Evolutionary conservation across 768 basidiomycete genomes (phyloP).

Genomic region (Sistotremastrum niveocremeum): DNA sequence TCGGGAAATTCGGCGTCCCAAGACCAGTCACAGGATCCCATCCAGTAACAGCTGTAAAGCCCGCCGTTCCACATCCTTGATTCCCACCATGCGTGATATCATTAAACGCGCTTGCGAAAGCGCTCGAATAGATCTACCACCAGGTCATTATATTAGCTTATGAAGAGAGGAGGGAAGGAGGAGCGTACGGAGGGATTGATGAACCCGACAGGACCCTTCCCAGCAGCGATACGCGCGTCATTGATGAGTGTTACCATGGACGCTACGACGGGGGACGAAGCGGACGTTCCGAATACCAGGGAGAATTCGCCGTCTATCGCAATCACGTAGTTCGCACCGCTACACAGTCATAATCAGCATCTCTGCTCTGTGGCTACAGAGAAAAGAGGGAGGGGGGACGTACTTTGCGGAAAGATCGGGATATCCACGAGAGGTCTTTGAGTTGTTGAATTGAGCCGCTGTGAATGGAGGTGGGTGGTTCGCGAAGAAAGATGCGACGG

Average conservation of each 20-base stretch:
- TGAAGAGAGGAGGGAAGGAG: background rate
- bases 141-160: background rate
- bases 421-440: constrained; percentile 21
- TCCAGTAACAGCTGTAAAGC: constrained; percentile 24
- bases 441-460: constrained; percentile 8
- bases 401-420: constrained; percentile 19
- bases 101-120: constrained; percentile 24
- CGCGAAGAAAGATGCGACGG: constrained; percentile 1
- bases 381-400: constrained; percentile 10
- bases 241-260: constrained; percentile 27
- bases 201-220: constrained; percentile 27
- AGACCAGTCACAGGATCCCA: constrained; percentile 32
- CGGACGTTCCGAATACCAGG: constrained; percentile 21
- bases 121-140: constrained; percentile 23
- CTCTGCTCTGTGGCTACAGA: constrained; percentile 17
- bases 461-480: constrained; percentile 8
- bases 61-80: constrained; percentile 22
- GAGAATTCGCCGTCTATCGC: constrained; percentile 26
- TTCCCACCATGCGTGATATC: constrained; percentile 29
- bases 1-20: constrained; percentile 24
- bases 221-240: constrained; percentile 22
- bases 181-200: constrained; percentile 29
- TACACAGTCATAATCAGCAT: background rate
- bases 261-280: constrained; percentile 20
- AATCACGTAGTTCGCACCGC: constrained; percentile 1